Evolutionary conservation across 352 stramenopile species (phyloP).

Genomic region (Nothophytophthora sp.): DNA sequence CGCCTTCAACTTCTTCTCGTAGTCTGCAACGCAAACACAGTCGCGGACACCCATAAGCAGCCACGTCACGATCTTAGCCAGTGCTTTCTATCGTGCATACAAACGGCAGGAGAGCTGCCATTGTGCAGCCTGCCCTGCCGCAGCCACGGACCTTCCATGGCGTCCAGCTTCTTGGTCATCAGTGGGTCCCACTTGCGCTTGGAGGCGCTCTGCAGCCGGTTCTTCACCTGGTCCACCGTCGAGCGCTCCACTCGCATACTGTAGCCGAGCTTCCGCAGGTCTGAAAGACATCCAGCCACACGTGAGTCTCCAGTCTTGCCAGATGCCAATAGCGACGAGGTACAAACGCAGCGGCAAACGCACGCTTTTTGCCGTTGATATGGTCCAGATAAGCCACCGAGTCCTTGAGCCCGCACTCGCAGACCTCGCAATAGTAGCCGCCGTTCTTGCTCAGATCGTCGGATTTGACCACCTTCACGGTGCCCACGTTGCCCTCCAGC

Average conservation of each 20-base stretch:
- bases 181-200: conserved; percentile 87
- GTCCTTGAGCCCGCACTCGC: conserved; percentile 92
- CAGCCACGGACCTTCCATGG: conserved; percentile 60
- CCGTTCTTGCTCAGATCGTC: conserved; percentile 77
- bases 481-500: conserved; percentile 84
- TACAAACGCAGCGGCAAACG: no score
- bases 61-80: not conserved
- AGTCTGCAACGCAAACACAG: conserved; percentile 39
- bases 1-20: conserved; percentile 85
- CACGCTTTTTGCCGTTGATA: conserved; percentile 95
- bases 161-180: conserved; percentile 80
- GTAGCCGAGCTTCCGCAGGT: conserved; percentile 89
- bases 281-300: conserved; percentile 30
- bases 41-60: not conserved
- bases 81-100: not conserved
- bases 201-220: conserved; percentile 70
- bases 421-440: conserved; percentile 94
- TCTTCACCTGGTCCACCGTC: conserved; percentile 88
- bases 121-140: not conserved
- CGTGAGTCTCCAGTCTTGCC: not conserved
- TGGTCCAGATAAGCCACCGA: conserved; percentile 94
- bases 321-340: no score
- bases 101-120: not conserved
- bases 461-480: conserved; percentile 85
- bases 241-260: conserved; percentile 93